Evolutionary conservation across 2,329 filamentous ascomycete species (phyloP).

Genomic region (Epichloe glyceriae): DNA sequence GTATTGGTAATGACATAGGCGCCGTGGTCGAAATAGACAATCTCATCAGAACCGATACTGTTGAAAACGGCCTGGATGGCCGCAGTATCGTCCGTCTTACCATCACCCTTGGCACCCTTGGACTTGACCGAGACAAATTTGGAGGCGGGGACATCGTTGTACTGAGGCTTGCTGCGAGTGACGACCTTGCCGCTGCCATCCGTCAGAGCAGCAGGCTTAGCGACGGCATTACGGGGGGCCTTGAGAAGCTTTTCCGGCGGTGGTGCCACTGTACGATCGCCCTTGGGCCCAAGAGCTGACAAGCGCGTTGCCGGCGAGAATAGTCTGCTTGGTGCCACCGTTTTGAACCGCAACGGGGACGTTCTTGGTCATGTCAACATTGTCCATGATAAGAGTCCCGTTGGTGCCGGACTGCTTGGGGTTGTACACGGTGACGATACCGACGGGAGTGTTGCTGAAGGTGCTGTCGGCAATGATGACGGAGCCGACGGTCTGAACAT

Average conservation of each 20-base stretch:
- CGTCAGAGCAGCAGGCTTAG: slow-evolving; percentile 56
- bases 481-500: slow-evolving; percentile 70
- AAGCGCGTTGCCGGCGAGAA: slow-evolving; percentile 58
- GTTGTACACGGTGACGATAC: slow-evolving; percentile 57
- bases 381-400: slow-evolving; percentile 74
- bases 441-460: slow-evolving; percentile 62
- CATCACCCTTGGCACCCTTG: slow-evolving; percentile 77
- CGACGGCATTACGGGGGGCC: slow-evolving; percentile 34
- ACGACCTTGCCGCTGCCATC: slow-evolving; percentile 55
- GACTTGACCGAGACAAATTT: slow-evolving; percentile 75
- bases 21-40: slow-evolving; percentile 67
- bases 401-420: slow-evolving; percentile 52
- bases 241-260: slow-evolving; percentile 44
- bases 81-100: slow-evolving; percentile 71
- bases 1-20: slow-evolving; percentile 59
- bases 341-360: slow-evolving; percentile 54
- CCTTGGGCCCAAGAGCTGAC: slow-evolving; percentile 71
- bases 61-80: slow-evolving; percentile 72
- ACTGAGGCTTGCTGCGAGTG: slow-evolving; percentile 81
- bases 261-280: slow-evolving; percentile 47
- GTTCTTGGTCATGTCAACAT: slow-evolving; percentile 66
- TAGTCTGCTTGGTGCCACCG: slow-evolving; percentile 37
- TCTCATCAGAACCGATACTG: slow-evolving; percentile 45
- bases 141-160: slow-evolving; percentile 51
- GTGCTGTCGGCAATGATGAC: slow-evolving; percentile 71